Conservation (phyloP, 148 eudicot genomes). For the Cornus florida region DNA sequence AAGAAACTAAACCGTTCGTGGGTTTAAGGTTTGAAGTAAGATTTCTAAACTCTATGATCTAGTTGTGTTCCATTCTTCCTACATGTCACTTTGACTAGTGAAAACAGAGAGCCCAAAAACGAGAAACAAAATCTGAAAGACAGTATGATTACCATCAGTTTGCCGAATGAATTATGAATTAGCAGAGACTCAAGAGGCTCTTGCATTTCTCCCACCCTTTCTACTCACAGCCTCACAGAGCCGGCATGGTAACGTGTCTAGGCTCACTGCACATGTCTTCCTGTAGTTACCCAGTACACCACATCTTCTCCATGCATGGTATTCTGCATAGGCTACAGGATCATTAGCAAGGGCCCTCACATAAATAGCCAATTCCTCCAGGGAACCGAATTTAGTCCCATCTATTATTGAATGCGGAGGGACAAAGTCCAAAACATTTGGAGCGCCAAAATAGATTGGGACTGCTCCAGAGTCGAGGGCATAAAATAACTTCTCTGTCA, state of each 20-base stretch:
- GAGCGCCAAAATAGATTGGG: constrained; percentile 96
- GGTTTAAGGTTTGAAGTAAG: neutral
- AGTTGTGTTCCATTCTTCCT: neutral
- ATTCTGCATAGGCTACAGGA: constrained; percentile 85
- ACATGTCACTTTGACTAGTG: neutral
- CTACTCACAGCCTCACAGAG: constrained; percentile 77
- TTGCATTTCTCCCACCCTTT: constrained; percentile 67
- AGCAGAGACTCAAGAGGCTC: constrained; percentile 28
- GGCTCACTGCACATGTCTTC: constrained; percentile 65
- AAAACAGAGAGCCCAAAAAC: neutral
- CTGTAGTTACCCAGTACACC: constrained; percentile 82
- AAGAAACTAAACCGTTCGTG: neutral
- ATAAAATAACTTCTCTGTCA: constrained; percentile 90
- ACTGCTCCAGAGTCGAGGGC: constrained; percentile 89
- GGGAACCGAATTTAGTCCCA: constrained; percentile 68
- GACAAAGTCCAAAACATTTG: constrained; percentile 88
- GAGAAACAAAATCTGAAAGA: neutral
- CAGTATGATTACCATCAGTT: neutral
- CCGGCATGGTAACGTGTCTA: constrained; percentile 89
- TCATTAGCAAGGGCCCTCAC: constrained; percentile 77
- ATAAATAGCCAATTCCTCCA: constrained; percentile 68
- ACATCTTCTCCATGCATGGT: constrained; percentile 98
- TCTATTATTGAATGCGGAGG: constrained; percentile 95
- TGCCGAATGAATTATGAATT: no score
- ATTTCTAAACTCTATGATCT: neutral